These are phyloP conservation scores for Jamesozyma hellenica DNA, from an alignment of 805 yeast genomes.

Conservation along the genomic window DNA sequence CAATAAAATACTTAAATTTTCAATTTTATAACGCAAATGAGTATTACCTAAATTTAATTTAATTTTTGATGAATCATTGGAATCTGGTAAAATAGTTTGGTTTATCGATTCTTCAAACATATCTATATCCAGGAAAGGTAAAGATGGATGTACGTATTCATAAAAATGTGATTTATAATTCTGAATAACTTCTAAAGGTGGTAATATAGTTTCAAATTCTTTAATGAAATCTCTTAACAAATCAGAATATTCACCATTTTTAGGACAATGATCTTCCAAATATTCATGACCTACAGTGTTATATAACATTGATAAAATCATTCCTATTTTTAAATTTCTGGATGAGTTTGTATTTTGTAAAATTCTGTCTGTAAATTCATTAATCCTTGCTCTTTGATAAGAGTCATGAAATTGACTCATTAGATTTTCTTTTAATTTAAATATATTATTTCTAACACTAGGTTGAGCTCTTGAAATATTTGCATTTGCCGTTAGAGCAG, in stretches of 20 bases:
- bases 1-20: conserved; percentile 19
- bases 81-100: conserved; percentile 14
- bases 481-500: conserved; percentile 22
- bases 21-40: conserved; percentile 22
- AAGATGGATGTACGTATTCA: conserved; percentile 19
- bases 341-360: conserved; percentile 18
- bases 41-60: conserved; percentile 20
- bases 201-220: conserved; percentile 19
- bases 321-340: conserved; percentile 15
- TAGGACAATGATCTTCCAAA: conserved; percentile 22
- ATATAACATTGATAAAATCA: conserved; percentile 15
- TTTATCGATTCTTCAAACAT: conserved; percentile 24
- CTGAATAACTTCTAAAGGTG: conserved; percentile 18
- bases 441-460: conserved; percentile 15
- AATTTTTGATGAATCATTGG: conserved; percentile 13
- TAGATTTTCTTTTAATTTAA: conserved; percentile 19
- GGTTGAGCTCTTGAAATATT: conserved; percentile 21
- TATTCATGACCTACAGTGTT: conserved; percentile 17
- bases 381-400: conserved; percentile 15
- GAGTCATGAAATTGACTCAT: conserved; percentile 18
- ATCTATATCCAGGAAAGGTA: conserved; percentile 22
- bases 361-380: conserved; percentile 22
- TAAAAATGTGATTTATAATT: conserved; percentile 22
- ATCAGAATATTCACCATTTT: conserved; percentile 19
- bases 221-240: conserved; percentile 15